phyloP scores from a whole-genome alignment of 768 basidiomycete genomes.

The Chalciporus chontae region DNA sequence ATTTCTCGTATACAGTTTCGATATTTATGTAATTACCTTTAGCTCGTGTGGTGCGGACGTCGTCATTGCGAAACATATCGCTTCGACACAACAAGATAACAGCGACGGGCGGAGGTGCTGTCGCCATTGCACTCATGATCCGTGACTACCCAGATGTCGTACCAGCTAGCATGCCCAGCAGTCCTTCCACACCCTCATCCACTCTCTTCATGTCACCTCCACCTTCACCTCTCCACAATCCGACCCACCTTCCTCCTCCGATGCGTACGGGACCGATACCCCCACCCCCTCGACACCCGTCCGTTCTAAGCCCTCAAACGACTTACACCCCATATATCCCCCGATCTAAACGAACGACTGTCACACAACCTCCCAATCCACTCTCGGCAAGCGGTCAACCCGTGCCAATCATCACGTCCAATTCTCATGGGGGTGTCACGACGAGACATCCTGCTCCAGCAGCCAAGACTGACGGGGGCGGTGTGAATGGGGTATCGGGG shows the following conservation, averaged over 20 bases:
- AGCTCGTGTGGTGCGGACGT: slow-evolving; percentile 84
- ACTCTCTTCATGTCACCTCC: slow-evolving; percentile 30
- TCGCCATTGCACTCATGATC: slow-evolving; percentile 93
- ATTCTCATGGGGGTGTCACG: slow-evolving; percentile 51
- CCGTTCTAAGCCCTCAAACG: slow-evolving; percentile 50
- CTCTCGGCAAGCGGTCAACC: slow-evolving; percentile 43
- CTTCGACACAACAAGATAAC: slow-evolving; percentile 86
- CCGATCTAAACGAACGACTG: slow-evolving; percentile 45
- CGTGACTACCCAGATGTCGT: slow-evolving; percentile 89
- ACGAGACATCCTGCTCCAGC: slow-evolving; percentile 35
- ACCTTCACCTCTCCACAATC: slow-evolving; percentile 31
- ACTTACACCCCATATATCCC: slow-evolving; percentile 86
- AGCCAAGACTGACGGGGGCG: not conserved
- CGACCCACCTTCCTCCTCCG: slow-evolving; percentile 17
- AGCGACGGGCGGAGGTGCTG: slow-evolving; percentile 82
- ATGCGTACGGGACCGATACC: slow-evolving; percentile 38
- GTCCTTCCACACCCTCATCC: slow-evolving; percentile 7
- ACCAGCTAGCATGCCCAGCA: slow-evolving; percentile 19
- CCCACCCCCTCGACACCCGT: slow-evolving; percentile 50
- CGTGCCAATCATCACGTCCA: slow-evolving; percentile 70
- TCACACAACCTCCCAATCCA: slow-evolving; percentile 31
- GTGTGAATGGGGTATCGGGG: slow-evolving; percentile 2
- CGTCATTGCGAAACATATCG: slow-evolving; percentile 84
- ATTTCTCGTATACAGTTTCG: not conserved
- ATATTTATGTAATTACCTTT: not conserved